Conservation (phyloP, 2,329 filamentous ascomycete genomes). For the Sordariomycetes sp. region DNA sequence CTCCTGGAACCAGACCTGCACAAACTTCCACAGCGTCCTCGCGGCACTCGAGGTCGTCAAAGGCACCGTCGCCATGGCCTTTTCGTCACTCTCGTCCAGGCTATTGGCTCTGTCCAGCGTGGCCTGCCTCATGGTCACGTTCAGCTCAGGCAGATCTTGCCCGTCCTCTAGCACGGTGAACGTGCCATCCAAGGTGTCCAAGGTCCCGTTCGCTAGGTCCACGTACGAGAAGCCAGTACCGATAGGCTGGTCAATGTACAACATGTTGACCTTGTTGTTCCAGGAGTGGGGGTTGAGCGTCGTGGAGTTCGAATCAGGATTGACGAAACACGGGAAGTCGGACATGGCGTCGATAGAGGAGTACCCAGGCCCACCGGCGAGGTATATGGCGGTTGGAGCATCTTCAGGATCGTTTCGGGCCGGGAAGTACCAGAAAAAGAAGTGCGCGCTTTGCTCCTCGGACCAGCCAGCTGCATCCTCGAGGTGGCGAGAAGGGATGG, state of each 20-base stretch:
- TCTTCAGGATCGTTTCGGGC: conserved; percentile 18
- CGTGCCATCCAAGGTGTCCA: conserved; percentile 32
- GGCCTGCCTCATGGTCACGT: conserved; percentile 8
- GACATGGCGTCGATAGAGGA: conserved; percentile 53
- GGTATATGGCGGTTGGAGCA: conserved; percentile 37
- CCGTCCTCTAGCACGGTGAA: conserved; percentile 6
- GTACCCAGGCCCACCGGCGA: conserved; percentile 54
- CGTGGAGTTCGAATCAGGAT: conserved; percentile 40
- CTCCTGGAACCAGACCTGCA: conserved; percentile 45
- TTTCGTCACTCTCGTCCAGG: conserved; percentile 2
- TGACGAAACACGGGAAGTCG: conserved; percentile 37
- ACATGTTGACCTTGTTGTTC: conserved; percentile 9
- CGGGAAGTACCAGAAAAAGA: conserved; percentile 38
- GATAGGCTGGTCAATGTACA: conserved; percentile 12
- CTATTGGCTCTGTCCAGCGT: conserved; percentile 3
- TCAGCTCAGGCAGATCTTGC: conserved; percentile 4
- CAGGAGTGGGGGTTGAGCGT: conserved; percentile 33
- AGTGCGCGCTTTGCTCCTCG: conserved; percentile 10
- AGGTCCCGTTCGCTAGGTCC: conserved; percentile 45
- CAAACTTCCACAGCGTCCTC: conserved; percentile 50
- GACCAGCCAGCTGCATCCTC: conserved; percentile 16
- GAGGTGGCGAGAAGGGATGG: conserved; percentile 11
- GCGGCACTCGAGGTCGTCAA: conserved; percentile 45
- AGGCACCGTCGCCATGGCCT: conserved; percentile 1
- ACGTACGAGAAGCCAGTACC: conserved; percentile 12